Evolutionary conservation across 495 filamentous ascomycete genomes (phyloP), one percentile per base, ranked within the genome.

Genomic region (Aspergillus leporis): DNA sequence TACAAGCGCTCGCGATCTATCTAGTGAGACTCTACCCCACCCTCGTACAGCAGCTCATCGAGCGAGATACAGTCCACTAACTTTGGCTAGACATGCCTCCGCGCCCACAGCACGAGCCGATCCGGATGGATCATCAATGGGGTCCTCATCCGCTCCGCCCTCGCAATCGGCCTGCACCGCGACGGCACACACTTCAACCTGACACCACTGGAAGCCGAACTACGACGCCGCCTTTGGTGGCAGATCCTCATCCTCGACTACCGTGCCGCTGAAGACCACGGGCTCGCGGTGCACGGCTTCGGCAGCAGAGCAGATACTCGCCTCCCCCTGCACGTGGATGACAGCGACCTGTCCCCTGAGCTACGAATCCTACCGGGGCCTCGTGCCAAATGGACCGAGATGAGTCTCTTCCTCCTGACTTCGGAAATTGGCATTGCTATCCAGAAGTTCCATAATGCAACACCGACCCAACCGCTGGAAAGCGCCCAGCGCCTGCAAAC

Each of bases 141-240:
- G n/a, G n/a, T n/a, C n/a, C n/a, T n/a, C n/a, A n/a, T n/a, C n/a
- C n/a, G n/a, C n/a, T n/a, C n/a, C n/a, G n/a, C n/a, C n/a, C n/a
- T n/a, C n/a, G n/a, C n/a, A n/a, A n/a, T 82, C 53, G 78, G 79
- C 16, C 66, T 82, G 3, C 79, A 82, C 53, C 71, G 75, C 2
- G 78, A 81, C 48, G 74, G 77, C 16, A 68, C 67, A 31, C 51
- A 68, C 18, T 74, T 80, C 45, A 68, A 72, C 19, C 64, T 81
- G 0, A 55, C 72, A 0, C 68, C 69, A 28, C 34, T 80, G 47
- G 69, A 74, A 71, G 64, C 69, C 34, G 78, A 81, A 53, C 66
- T 78, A 31, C 74, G 80, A 19, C 65, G 74, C 23, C 74, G 74
- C 23, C 46, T 75, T n/a, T 78, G 78, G 72, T 78, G 79, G 69